Base-by-base conservation (phyloP, 768 basidiomycete genomes). In the Hericium rajendrae region DNA sequence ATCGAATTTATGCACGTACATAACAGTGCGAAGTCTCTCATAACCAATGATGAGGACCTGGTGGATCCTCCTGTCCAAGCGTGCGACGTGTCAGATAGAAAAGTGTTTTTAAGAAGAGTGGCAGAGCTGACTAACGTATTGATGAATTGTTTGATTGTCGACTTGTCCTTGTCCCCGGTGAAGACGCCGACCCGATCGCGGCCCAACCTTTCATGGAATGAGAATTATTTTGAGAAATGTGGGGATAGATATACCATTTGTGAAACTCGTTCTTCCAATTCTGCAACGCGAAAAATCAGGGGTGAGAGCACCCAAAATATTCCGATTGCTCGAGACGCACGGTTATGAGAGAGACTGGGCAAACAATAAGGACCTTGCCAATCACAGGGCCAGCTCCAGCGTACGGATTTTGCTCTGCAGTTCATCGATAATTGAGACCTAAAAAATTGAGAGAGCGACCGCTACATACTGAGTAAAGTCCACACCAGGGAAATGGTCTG, bases 231-330 rank as follows among this genome's bases (percentile, higher is more conserved):
- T 9, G 54, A 39, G 38, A 13, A 12, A 13, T n/a, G 1, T 32
- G 12, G 41, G 50, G 32, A 32, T 6, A 32, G 9, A 54, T 10
- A 69, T 13, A 84, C 94, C 97, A 99, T 74, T 98, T 98, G 64
- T 86, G 79, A 67, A 99, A 93, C 69, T 99, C 97, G 43, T 83
- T 85, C 68, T 83, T 87, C 97, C 97, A 99, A 67, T 97, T 98
- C 86, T 95, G 66, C 0, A 24, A 37, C 8, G 22, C 22, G 20
- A 24, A 22, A 46, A 46, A 20, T 46, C 43, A n/a, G 43, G 18
- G 10, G 43, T n/a, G 20, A 18, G 43, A 46, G 43, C 2, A 11
- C n/a, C 43, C 43, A 9, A 26, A 20, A 46, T n/a, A n/a, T n/a
- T 16, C 10, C 20, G n/a, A 46, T 20, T 46, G 16, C n/a, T 15